These are phyloP conservation scores for Cryphonectria naterciae DNA, from an alignment of 2,329 filamentous ascomycete species.

Conservation along the genomic window DNA sequence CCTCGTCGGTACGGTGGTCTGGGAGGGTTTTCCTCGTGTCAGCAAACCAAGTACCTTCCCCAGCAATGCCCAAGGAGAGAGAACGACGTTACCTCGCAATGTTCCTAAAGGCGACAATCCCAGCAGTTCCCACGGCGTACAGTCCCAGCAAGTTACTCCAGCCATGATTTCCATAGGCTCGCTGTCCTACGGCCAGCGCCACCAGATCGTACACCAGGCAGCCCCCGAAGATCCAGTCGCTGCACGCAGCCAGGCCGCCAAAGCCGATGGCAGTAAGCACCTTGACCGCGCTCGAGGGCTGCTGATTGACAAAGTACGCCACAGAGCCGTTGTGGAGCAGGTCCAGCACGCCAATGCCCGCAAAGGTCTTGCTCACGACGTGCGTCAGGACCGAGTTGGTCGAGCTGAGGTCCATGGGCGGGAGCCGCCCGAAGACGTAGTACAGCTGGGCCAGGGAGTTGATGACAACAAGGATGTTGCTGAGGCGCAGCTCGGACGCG, in stretches of 20 bases:
- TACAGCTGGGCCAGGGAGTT: slow-evolving; percentile 60
- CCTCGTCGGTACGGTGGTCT: slow-evolving; percentile 2
- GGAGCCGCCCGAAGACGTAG: slow-evolving; percentile 54
- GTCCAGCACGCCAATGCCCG: slow-evolving; percentile 63
- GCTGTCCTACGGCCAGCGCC: slow-evolving; percentile 58
- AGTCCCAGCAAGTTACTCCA: slow-evolving; percentile 57
- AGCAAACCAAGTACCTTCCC: neutral
- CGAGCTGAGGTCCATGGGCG: slow-evolving; percentile 53
- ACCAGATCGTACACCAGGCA: slow-evolving; percentile 63
- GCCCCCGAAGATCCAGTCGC: slow-evolving; percentile 64
- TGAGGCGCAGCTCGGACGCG: slow-evolving; percentile 49
- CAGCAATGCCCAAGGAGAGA: neutral
- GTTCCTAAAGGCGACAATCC: slow-evolving; percentile 57
- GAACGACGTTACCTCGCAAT: slow-evolving; percentile 46
- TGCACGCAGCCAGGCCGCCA: slow-evolving; percentile 49
- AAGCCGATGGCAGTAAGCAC: slow-evolving; percentile 58
- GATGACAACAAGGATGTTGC: slow-evolving; percentile 60
- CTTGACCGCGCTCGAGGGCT: slow-evolving; percentile 52
- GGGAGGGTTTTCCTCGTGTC: neutral
- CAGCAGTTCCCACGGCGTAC: slow-evolving; percentile 56
- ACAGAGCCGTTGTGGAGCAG: slow-evolving; percentile 62
- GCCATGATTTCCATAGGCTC: slow-evolving; percentile 42
- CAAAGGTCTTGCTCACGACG: slow-evolving; percentile 61
- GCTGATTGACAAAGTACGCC: slow-evolving; percentile 55
- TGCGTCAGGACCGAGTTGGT: slow-evolving; percentile 60